Evolutionary conservation across 2,329 filamentous ascomycete genomes (phyloP), one percentile per base, ranked within the genome.

Genomic region (Cercospora sp.): DNA sequence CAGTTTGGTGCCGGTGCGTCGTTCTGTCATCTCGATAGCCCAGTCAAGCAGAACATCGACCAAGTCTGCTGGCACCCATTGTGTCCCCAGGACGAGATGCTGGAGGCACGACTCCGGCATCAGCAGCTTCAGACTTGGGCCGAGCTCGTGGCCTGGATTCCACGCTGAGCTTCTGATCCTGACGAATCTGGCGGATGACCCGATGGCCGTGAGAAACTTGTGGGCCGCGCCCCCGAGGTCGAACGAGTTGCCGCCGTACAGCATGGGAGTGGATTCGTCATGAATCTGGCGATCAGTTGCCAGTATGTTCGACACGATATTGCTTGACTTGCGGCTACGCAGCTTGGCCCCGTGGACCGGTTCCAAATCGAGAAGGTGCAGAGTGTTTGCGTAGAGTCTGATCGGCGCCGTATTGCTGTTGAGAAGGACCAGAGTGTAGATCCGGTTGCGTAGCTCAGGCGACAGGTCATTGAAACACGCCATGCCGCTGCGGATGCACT

Each of bases 181-280:
- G 9, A 45, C 18, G 42, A 45, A 45, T 45, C 12, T 20, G 16
- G 42, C 42, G 9, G 42, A 10, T 2, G 7, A 5, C 6, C 42
- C 42, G n/a, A 10, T 20, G 42, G 42, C 7, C 42, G 42, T 20
- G 18, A 45, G 42, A n/a, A 45, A 20, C 42, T 45, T 45, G 42
- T 9, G 18, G 16, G 42, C n/a, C 18, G 20, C n/a, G 16, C 7
- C 16, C 16, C 3, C n/a, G 51, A 55, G 16, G 23, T 31, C 30
- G 30, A 59, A 59, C 6, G 10, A 20, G 57, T 23, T 59, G 57
- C 57, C 28, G 57, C 57, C 57, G 28, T 75, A 75, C 60, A 75
- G 73, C 33, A 75, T 40, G 8, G 70, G 70, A 10, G 69, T 60
- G 13, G 71, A 64, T 67, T 75, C 72, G 60, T 63, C 55, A 55